Percentiles rank a stretch among this genome's conserved stretches.
These are phyloP conservation scores for Wickerhamomyces alni DNA, from an alignment of 805 yeast genomes.

Conservation along the genomic window DNA sequence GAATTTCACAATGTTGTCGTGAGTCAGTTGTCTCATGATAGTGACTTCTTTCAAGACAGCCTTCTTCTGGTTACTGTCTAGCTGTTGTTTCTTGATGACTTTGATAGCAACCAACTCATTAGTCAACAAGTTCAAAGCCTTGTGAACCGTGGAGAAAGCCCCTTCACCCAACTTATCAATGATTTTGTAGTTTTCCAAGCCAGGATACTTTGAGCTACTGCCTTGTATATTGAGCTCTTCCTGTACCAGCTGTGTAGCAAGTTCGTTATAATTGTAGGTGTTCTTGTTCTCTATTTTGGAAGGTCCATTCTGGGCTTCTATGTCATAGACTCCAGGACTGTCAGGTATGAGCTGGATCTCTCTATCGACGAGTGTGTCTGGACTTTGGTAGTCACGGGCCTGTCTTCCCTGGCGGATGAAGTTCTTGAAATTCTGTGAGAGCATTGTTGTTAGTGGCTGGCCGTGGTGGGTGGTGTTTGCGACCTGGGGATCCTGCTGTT, in stretches of 20 bases:
- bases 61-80: constrained; percentile 29
- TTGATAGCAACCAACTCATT: constrained; percentile 62
- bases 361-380: not conserved
- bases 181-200: constrained; percentile 26
- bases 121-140: constrained; percentile 46
- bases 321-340: not conserved
- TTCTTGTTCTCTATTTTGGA: constrained; percentile 1
- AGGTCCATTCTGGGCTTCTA: not conserved
- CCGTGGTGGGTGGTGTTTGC: not conserved
- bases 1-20: constrained; percentile 55
- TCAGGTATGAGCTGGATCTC: not conserved
- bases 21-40: constrained; percentile 42
- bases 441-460: not conserved
- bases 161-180: constrained; percentile 65
- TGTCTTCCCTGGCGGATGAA: not conserved
- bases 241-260: constrained; percentile 21
- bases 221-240: constrained; percentile 18
- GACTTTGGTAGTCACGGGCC: not conserved
- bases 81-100: constrained; percentile 51
- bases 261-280: constrained; percentile 19
- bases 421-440: not conserved
- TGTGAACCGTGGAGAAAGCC: constrained; percentile 83
- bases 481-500: constrained; percentile 19
- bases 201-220: constrained; percentile 20
- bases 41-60: constrained; percentile 38